Percentiles rank a stretch among this genome's conserved stretches.
Evolutionary conservation across 2,329 filamentous ascomycete genomes (phyloP).

Genomic region (Blastomyces parvus): DNA sequence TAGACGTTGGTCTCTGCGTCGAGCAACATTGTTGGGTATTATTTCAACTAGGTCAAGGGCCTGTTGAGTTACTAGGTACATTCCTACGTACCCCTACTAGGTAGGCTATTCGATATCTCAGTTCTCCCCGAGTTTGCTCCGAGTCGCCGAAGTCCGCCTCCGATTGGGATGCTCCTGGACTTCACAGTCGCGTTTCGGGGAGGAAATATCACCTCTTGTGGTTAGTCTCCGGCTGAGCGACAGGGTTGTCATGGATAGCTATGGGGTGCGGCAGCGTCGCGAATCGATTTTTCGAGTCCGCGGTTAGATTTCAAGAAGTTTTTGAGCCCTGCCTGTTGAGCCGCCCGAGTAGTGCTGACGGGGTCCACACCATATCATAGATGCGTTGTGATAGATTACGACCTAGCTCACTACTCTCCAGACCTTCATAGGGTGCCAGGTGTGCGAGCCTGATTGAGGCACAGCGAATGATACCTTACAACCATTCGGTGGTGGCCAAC

Average conservation of each 20-base stretch:
- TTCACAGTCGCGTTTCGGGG: not conserved
- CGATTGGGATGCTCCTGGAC: not conserved
- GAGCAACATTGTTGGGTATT: not conserved
- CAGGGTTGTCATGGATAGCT: not conserved
- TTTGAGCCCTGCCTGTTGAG: not conserved
- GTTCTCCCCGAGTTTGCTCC: not conserved
- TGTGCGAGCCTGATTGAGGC: not conserved
- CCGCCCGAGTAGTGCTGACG: not conserved
- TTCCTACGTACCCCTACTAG: not conserved
- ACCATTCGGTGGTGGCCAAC: not conserved
- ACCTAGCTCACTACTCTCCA: not conserved
- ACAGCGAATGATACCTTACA: too few species aligned
- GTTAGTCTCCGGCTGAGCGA: not conserved
- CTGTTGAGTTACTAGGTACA: not conserved
- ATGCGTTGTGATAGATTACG: not conserved
- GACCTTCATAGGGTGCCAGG: not conserved
- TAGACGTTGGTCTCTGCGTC: not conserved
- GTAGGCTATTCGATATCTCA: not conserved
- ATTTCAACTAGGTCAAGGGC: not conserved
- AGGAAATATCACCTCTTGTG: not conserved
- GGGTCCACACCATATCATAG: not conserved
- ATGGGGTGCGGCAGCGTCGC: not conserved
- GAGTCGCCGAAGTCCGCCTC: not conserved
- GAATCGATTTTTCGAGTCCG: not conserved
- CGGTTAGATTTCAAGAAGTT: not conserved